Percentiles rank a stretch among this genome's conserved stretches.
These are phyloP conservation scores for Eimeria necatrix DNA, from an alignment of 169 alveolate genomes.

Conservation along the genomic window DNA sequence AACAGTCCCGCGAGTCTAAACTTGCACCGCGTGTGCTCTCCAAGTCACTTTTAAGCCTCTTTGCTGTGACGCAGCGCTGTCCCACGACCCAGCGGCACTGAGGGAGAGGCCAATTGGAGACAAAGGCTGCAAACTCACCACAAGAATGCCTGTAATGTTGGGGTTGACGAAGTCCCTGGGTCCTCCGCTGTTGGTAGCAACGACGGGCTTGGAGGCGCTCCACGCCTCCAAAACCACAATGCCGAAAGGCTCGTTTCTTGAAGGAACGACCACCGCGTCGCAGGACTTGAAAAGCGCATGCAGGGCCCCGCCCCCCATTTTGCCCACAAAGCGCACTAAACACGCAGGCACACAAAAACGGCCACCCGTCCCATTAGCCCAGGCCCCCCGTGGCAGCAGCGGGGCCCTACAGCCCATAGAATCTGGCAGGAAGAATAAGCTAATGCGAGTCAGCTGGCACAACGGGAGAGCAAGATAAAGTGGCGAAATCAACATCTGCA, in stretches of 20 bases:
- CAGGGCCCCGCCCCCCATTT: conserved; percentile 76
- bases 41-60: no score
- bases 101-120: not conserved
- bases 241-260: conserved; percentile 90
- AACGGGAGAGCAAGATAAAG: no score
- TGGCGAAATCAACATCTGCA: no score
- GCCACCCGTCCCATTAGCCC: no score
- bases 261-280: conserved; percentile 90
- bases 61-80: not conserved
- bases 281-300: conserved; percentile 88
- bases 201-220: conserved; percentile 89
- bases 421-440: no score
- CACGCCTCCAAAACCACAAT: conserved; percentile 90
- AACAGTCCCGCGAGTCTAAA: no score
- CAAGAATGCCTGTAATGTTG: conserved; percentile 84
- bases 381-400: no score
- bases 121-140: conserved; percentile 55
- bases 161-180: conserved; percentile 89
- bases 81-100: no score
- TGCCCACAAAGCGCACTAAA: conserved; percentile 67
- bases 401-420: no score
- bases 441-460: no score
- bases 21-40: not conserved
- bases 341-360: no score
- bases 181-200: conserved; percentile 90